Conservation (phyloP, 106 monocot genomes). For the Dendrobium catenatum region DNA sequence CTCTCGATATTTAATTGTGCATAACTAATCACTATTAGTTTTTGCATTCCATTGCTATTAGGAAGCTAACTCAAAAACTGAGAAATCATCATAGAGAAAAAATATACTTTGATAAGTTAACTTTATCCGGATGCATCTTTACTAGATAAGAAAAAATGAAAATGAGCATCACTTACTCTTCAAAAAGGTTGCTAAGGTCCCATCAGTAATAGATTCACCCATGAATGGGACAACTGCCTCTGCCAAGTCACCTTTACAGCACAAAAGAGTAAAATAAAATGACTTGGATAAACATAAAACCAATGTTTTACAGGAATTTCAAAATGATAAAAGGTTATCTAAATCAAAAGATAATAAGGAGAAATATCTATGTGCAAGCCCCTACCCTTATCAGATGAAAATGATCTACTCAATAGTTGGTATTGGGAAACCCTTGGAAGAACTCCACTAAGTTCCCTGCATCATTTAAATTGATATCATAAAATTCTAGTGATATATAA, state of each 20-base stretch:
- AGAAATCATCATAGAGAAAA: not conserved
- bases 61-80: not conserved
- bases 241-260: constrained; percentile 50
- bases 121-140: not conserved
- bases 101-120: not conserved
- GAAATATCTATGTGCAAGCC: not conserved
- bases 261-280: constrained; percentile 7
- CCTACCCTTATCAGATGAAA: constrained; percentile 74
- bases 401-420: constrained; percentile 52
- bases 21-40: too few species aligned
- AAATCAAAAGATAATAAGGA: not conserved
- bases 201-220: constrained; percentile 99
- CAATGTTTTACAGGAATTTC: not conserved
- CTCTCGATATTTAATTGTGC: too few species aligned
- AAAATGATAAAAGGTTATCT: not conserved
- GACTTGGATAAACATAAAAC: not conserved
- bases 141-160: not conserved
- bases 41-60: too few species aligned
- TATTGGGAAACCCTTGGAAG: constrained; percentile 37
- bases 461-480: constrained; percentile 7
- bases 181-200: constrained; percentile 76
- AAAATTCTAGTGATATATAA: not conserved
- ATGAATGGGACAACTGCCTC: constrained; percentile 91
- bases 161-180: constrained; percentile 54
- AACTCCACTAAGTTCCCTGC: constrained; percentile 36